These are phyloP conservation scores for Xylaria sp. DNA, from an alignment of 2,329 filamentous ascomycete genomes.

Conservation along the genomic window DNA sequence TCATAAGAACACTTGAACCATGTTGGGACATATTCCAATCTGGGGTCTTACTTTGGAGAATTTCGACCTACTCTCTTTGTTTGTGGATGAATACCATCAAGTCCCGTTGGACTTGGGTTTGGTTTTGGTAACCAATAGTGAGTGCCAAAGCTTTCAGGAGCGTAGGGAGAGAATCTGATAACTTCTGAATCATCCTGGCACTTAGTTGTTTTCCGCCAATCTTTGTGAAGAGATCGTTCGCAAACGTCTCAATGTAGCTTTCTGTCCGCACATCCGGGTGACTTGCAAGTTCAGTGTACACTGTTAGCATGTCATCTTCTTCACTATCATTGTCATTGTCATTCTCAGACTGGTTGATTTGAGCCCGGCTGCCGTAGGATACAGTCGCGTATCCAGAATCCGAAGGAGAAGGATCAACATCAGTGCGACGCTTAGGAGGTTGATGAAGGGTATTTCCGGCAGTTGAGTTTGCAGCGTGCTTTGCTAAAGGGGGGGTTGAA, in stretches of 20 bases:
- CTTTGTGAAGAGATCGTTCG: constrained; percentile 1
- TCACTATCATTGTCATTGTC: background rate
- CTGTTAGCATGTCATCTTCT: constrained; percentile 8
- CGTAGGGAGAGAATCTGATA: constrained; percentile 3
- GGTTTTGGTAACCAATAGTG: constrained; percentile 13
- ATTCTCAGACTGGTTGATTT: background rate
- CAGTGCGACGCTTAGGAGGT: background rate
- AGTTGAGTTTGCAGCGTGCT: too few species aligned
- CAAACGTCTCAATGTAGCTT: constrained; percentile 11
- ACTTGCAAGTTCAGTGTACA: constrained; percentile 14
- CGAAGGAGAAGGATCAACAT: background rate
- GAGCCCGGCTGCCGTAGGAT: background rate
- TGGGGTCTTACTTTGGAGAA: background rate
- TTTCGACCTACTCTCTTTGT: constrained; percentile 8
- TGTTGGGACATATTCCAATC: background rate
- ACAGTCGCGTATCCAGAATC: constrained; percentile 9
- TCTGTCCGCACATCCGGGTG: background rate
- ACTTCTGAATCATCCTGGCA: background rate
- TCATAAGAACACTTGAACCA: background rate
- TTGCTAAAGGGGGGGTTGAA: too few species aligned
- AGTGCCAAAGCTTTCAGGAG: constrained; percentile 13
- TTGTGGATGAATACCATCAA: constrained; percentile 18
- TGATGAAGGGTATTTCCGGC: too few species aligned
- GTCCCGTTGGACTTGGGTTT: constrained; percentile 2
- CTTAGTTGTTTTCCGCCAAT: constrained; percentile 3